Conservation (phyloP, 2,329 filamentous ascomycete species). For the Dryadomyces quercivorus region DNA sequence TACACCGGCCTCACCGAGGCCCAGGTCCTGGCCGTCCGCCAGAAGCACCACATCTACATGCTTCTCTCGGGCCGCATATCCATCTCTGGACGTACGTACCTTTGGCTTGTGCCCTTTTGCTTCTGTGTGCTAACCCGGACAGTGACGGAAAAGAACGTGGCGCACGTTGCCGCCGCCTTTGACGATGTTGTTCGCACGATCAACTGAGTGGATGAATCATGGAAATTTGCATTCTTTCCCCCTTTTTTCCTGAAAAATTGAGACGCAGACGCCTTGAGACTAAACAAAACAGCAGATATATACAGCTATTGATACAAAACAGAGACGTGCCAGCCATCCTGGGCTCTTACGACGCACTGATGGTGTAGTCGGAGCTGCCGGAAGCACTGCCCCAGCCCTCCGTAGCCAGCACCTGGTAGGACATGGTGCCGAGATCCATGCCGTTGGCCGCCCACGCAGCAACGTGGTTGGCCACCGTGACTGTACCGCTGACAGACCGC, state of each 20-base stretch:
- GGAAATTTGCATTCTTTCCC: neutral
- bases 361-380: constrained; percentile 18
- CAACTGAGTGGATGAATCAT: neutral
- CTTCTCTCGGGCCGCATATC: constrained; percentile 98
- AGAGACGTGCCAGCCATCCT: neutral
- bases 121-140: neutral
- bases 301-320: neutral
- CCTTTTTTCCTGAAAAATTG: too few relatives aligned
- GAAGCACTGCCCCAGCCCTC: constrained; percentile 28
- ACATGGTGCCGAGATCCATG: constrained; percentile 27
- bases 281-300: neutral
- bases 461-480: constrained; percentile 34
- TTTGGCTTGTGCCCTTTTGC: neutral
- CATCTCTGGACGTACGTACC: constrained; percentile 60
- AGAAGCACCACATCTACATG: constrained; percentile 69
- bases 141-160: neutral
- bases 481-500: constrained; percentile 33
- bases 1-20: constrained; percentile 68
- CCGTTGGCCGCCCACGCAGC: constrained; percentile 32
- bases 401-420: constrained; percentile 37
- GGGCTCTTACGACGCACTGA: constrained; percentile 3
- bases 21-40: constrained; percentile 58
- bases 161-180: neutral
- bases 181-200: constrained; percentile 1
- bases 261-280: too few relatives aligned